Evolutionary conservation across 306 rosid species (phyloP), one percentile per base, ranked within the genome.

Genomic region (Vicia villosa): DNA sequence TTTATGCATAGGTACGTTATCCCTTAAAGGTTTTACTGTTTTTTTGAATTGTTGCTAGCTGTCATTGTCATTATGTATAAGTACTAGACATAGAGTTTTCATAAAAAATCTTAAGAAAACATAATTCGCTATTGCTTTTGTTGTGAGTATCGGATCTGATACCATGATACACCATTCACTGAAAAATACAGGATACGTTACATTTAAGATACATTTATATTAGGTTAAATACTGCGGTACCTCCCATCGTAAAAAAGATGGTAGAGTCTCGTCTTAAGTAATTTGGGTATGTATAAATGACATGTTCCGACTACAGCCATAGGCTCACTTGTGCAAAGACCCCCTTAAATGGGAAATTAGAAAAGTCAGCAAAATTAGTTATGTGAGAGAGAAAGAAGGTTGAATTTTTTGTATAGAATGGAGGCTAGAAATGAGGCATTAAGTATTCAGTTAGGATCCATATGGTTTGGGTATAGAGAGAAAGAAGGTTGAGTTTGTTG

Each of bases 1-100:
- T 91, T 94, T 72, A 94, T 94, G 99, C 99, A 94, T 74, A 79
- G 99, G 99, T 91, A 61, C 67, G 94, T 73, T 36, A 62, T 72
- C 74, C 82, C 17, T 56, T 32, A 21, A 61, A 70, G 34, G 16
- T 80, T 49, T 73, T 57, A 58, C 55, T 51, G 37, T 30, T 65
- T 65, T 58, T 20, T 68, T 55, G 26, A 50, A 55, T 58, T 52
- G 22, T 51, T 52, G 17, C 80, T 13, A n/a, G 38, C 64, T 47
- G 24, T 78, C 37, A 47, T 68, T 61, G 51, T 78, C 32, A 47
- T 70, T 61, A 49, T 77, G 46, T 34, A 70, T 51, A 57, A 66
- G 52, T 78, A 65, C 71, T 47, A 58, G 64, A 58, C 21, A 64
- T 46, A 38, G 15, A 67, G 41, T 71, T 54, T 59, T 66, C 43